Evolutionary conservation across 345 rosid species (phyloP), one percentile per base, ranked within the genome.

Genomic region (Brassica rapa): DNA sequence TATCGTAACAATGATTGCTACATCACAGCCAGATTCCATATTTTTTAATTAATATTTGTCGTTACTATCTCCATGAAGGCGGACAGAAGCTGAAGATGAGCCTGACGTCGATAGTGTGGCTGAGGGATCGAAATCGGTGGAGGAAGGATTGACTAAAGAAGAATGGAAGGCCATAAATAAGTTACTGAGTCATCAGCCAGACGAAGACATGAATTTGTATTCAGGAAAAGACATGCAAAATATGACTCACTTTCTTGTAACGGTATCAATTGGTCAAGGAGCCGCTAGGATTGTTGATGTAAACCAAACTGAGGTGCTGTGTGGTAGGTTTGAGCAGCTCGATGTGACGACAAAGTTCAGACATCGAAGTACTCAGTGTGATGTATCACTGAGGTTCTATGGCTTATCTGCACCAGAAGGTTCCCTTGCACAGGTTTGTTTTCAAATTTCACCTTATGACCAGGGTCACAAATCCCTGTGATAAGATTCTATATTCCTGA

Each of bases 381-480:
- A 95, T 82, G 85, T 93, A 78, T 86, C 84, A 19, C 80, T 95
- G 84, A 93, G 85, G 84, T 95, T 85, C 72, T 95, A 91, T 88
- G 99, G 99, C 72, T 84, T 95, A 84, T 93, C 96, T 75, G 89
- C 92, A 53, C 99, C 99, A 70, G 99, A 93, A 86, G 99, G 99
- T 80, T 89, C 99, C 43, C 89, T 95, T 83, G 97, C 97, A 32
- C 88, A 95, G 99, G 99, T 95, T 83, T 84, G 93, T 83, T 82
- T 80, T 67, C 70, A 35, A 0, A 32, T 74, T 70, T 68, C 41
- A 62, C 64, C 65, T 74, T 23, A 33, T 32, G 46, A 49, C 14
- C 15, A 51, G 66, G 66, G 64, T 79, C 65, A 35, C 64, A 59
- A 62, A 19, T 62, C 37, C 43, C 35, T 27, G 56, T 15, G 37